Evolutionary conservation across 2,329 filamentous ascomycete genomes (phyloP).

Genomic region (Myriosclerotinia scirpicola): DNA sequence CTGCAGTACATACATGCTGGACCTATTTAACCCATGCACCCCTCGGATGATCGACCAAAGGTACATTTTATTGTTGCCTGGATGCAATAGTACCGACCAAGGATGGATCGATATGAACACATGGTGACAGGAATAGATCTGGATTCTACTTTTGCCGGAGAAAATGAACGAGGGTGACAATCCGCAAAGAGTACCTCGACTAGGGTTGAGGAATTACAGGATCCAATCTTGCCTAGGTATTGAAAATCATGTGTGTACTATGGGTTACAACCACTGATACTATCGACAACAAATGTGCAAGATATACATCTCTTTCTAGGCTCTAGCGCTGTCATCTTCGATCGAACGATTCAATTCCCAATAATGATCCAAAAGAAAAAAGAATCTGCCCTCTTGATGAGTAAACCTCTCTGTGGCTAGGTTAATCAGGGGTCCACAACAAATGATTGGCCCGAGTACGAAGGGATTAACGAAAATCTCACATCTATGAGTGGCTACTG

Average conservation of each 20-base stretch:
- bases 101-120: slow-evolving; percentile 11
- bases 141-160: background rate
- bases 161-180: background rate
- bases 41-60: slow-evolving; percentile 18
- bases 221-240: background rate
- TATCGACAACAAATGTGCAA: background rate
- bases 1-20: slow-evolving; percentile 10
- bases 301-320: no score
- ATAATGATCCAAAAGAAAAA: background rate
- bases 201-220: background rate
- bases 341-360: no score
- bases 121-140: slow-evolving; percentile 18
- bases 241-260: background rate
- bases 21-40: slow-evolving; percentile 13
- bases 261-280: background rate
- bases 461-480: slow-evolving; percentile 4
- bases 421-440: background rate
- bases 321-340: background rate
- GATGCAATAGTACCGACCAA: slow-evolving; percentile 11
- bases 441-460: slow-evolving; percentile 21
- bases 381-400: background rate
- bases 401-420: slow-evolving; percentile 8
- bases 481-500: slow-evolving; percentile 19
- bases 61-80: slow-evolving; percentile 17
- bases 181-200: no score